Base-by-base conservation (phyloP, 805 yeast genomes). In the Candida multigemmis region DNA sequence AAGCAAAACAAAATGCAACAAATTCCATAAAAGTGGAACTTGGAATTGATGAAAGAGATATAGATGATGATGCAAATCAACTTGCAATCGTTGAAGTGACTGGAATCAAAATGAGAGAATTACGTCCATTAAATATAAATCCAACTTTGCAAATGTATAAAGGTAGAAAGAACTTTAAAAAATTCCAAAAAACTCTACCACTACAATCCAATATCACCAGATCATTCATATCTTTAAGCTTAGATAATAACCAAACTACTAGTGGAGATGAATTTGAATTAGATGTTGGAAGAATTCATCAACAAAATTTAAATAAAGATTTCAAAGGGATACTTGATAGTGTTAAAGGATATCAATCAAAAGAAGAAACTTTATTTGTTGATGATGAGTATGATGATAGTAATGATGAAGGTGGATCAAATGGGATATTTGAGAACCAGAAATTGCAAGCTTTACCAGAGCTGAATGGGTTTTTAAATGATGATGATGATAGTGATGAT, bases 41-140 rank as follows among this genome's bases (percentile, higher is more conserved):
- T 6, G 61, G 58, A 3, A 32, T 49, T 5, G 39, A 37, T 3
- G 31, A 27, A 7, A 30, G 31, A 1, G 38, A 36, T n/a, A n/a
- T 42, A 3, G 35, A 37, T 10, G 26, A 31, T 9, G 26, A 34
- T 13, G 29, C 53, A 7, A 31, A 34, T n/a, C 41, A 47, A 22
- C 30, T 56, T 15, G 53, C 52, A 1, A 45, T 53, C 10, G 60
- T 56, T 4, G 61, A 56, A 30, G 37, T 41, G 6, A 48, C 47
- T 6, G 47, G 45, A 13, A 32, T 56, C 2, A 25, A 26, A 8
- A 16, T 38, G 7, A 25, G 56, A 21, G 25, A n/a, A 16, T 3
- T 7, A 12, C 23, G 9, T 14, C 13, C 14, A 16, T 12, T 6
- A 23, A 17, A 3, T 27, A 31, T 12, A 26, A 25, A 18, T 18